Base-by-base conservation (phyloP, 805 yeast species). In the Candida maltosa region DNA sequence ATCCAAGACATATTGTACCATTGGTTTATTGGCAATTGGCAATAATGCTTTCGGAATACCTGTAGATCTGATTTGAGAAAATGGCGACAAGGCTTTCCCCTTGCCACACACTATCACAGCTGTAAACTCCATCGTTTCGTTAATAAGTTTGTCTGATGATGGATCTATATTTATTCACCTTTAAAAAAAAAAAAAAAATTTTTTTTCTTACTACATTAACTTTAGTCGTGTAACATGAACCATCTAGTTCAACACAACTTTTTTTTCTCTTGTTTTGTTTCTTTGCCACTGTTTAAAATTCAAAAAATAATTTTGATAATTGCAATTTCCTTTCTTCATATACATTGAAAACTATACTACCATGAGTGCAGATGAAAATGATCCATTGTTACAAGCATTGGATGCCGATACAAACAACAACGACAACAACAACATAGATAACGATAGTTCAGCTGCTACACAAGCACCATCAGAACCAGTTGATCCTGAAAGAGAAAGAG, bases 21-120 rank as follows among this genome's bases (percentile, higher is more conserved):
- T 81, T 10, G 96, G 95, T 50, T 75, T 75, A 56, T 89, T 89
- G 6, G 93, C 97, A 23, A 93, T 70, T 2, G 97, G 97, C 29
- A 94, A 60, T 32, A 89, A 65, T 0, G 97, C 94, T 63, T 93
- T 93, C 6, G 94, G 76, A 5, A 74, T 55, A 12, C 93, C 89
- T 2, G 83, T 68, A 11, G 76, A 72, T 32, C 80, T 65, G 24
- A 68, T 70, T 18, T 73, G 65, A 0, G 89, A 74, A 42, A 91
- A 76, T 0, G 97, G 97, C 11, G 76, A 56, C 46, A 93, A 67
- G 31, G 72, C 70, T 14, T 68, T 67, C 10, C 97, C 97, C 34
- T 75, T 78, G 2, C 97, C 97, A 63, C 97, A 89, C 38, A 87
- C 76, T 15, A 91, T 76, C 32, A 91, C 73, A 1, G 96, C 97